These are phyloP conservation scores for Litchi chinensis DNA, from an alignment of 345 rosid species.

Conservation along the genomic window DNA sequence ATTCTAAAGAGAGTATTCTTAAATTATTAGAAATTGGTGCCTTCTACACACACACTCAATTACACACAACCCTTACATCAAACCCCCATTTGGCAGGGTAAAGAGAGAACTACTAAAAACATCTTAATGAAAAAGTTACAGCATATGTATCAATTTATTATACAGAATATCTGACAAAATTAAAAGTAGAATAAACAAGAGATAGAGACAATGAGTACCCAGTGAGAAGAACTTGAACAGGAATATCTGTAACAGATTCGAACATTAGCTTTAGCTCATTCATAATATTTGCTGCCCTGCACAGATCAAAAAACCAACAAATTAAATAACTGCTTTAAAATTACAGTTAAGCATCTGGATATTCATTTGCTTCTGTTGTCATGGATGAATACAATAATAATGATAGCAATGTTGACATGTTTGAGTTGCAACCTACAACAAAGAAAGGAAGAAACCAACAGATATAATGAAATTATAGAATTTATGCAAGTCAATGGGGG, in stretches of 20 bases:
- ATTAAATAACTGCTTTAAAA: background rate
- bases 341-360: background rate
- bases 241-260: conserved; percentile 50
- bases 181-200: background rate
- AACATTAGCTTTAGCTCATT: conserved; percentile 57
- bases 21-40: no score
- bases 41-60: no score
- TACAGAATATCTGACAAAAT: background rate
- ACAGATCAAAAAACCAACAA: background rate
- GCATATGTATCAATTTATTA: background rate
- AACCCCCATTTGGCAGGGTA: no score
- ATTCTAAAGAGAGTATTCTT: no score
- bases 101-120: background rate
- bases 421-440: background rate
- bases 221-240: conserved; percentile 71
- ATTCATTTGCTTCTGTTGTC: background rate
- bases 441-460: background rate
- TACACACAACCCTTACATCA: no score
- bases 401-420: background rate
- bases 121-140: background rate
- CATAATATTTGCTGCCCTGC: conserved; percentile 70
- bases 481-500: background rate
- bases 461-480: background rate
- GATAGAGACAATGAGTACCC: conserved; percentile 48
- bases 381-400: background rate